Percentiles rank a stretch among this genome's conserved stretches.
phyloP scores from a whole-genome alignment of 192 early-diverging fungal species.

The Coemansia asiatica region DNA sequence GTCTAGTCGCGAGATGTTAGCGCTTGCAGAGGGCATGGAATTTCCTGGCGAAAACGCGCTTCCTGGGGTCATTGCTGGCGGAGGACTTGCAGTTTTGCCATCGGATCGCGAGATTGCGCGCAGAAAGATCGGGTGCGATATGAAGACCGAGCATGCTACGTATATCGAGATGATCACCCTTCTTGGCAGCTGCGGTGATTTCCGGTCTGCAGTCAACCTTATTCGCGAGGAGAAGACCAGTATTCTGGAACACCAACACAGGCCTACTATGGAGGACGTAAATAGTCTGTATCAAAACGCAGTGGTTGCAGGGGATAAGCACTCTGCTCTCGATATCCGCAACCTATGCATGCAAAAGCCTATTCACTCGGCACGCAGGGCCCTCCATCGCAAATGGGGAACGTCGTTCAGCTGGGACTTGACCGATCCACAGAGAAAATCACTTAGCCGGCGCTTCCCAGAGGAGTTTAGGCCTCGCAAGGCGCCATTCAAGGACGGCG shows the following conservation, averaged over 20 bases:
- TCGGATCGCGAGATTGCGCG: slow-evolving; percentile 48
- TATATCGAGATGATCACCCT: slow-evolving; percentile 67
- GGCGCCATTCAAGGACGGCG: slow-evolving; percentile 43
- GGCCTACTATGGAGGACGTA: slow-evolving; percentile 54
- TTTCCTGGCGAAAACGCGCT: slow-evolving; percentile 33
- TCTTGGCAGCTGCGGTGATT: slow-evolving; percentile 60
- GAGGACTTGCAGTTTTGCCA: slow-evolving; percentile 32
- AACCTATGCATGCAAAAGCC: slow-evolving; percentile 55
- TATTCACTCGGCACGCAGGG: slow-evolving; percentile 28
- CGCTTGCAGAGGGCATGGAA: slow-evolving; percentile 26
- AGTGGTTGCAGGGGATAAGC: slow-evolving; percentile 55
- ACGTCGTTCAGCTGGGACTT: slow-evolving; percentile 56
- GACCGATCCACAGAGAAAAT: slow-evolving; percentile 40
- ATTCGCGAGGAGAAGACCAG: slow-evolving; percentile 50
- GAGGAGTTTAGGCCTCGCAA: slow-evolving; percentile 39
- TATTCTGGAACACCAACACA: slow-evolving; percentile 39
- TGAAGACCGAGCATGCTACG: slow-evolving; percentile 57
- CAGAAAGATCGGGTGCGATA: slow-evolving; percentile 53
- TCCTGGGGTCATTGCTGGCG: slow-evolving; percentile 26
- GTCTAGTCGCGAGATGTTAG: slow-evolving; percentile 34
- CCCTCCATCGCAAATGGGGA: slow-evolving; percentile 63
- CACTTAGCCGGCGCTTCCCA: slow-evolving; percentile 47
- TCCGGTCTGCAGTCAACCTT: slow-evolving; percentile 54
- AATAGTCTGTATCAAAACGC: slow-evolving; percentile 57
- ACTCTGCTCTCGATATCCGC: slow-evolving; percentile 52